Evolutionary conservation across 495 filamentous ascomycete genomes (phyloP).

Genomic region (Elasticomyces elasticus): DNA sequence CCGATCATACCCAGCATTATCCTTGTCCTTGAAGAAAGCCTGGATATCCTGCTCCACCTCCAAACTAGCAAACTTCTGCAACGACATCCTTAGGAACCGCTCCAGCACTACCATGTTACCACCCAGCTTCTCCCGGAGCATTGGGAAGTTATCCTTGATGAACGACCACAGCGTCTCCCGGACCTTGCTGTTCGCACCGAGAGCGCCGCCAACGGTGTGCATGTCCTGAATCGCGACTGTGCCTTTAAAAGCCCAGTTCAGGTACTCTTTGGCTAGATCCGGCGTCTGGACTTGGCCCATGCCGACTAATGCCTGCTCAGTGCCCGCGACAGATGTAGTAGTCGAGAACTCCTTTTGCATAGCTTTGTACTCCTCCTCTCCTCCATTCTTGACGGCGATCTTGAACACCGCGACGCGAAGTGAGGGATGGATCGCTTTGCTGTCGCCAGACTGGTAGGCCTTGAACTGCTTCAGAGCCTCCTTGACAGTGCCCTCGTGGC

Average conservation of each 20-base stretch:
- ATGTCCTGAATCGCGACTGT: conserved; percentile 71
- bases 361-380: conserved; percentile 55
- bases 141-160: conserved; percentile 67
- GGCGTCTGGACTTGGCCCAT: conserved; percentile 64
- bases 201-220: conserved; percentile 62
- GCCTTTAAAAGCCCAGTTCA: conserved; percentile 73
- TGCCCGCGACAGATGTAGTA: conserved; percentile 77
- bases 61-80: conserved; percentile 65
- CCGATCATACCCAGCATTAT: conserved; percentile 70
- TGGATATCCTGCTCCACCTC: conserved; percentile 66
- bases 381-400: conserved; percentile 59
- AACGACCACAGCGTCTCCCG: conserved; percentile 72
- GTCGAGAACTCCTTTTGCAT: conserved; percentile 73
- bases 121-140: conserved; percentile 56
- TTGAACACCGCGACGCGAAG: conserved; percentile 72
- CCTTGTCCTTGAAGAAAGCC: conserved; percentile 71
- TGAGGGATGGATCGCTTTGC: conserved; percentile 63
- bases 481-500: conserved; percentile 56
- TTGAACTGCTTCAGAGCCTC: conserved; percentile 70
- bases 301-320: conserved; percentile 68
- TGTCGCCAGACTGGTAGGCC: conserved; percentile 57
- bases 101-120: conserved; percentile 79
- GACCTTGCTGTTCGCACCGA: conserved; percentile 60
- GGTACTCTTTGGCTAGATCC: conserved; percentile 56
- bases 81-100: conserved; percentile 65